A percentile compares a stretch with the other conserved stretches of the same genome.
These are phyloP conservation scores for Bimuria novae-zelandiae DNA, from an alignment of 2,329 filamentous ascomycete genomes.

Conservation along the genomic window DNA sequence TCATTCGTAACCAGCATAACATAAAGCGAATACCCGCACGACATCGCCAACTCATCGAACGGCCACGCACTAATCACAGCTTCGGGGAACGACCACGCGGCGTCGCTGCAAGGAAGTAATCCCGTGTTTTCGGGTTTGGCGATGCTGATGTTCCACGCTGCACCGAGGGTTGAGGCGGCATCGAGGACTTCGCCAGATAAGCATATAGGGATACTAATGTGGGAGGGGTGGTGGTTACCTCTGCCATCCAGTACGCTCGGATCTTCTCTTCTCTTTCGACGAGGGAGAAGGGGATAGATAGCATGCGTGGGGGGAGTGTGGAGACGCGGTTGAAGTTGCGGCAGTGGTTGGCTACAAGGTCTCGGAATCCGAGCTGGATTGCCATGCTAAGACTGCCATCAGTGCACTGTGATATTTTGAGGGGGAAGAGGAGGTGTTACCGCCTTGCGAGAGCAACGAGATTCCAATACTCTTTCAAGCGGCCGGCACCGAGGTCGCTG, in stretches of 20 bases:
- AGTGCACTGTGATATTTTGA: too few species aligned
- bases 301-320: constrained; percentile 31
- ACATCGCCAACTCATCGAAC: constrained; percentile 23
- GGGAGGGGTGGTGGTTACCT: constrained; percentile 16
- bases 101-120: constrained; percentile 32
- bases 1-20: constrained; percentile 32
- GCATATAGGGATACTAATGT: too few species aligned
- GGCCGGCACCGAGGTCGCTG: constrained; percentile 36
- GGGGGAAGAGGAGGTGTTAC: too few species aligned
- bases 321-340: constrained; percentile 36
- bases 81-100: constrained; percentile 31
- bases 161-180: constrained; percentile 39
- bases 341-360: constrained; percentile 35
- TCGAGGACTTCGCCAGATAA: constrained; percentile 28
- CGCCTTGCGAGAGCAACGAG: constrained; percentile 40
- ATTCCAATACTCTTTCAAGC: constrained; percentile 41
- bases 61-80: constrained; percentile 25
- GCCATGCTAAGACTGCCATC: too few species aligned
- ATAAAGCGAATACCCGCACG: constrained; percentile 29
- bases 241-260: constrained; percentile 46
- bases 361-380: constrained; percentile 33
- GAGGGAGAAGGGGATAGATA: constrained; percentile 30
- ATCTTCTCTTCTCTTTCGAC: constrained; percentile 44
- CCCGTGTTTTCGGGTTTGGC: constrained; percentile 20
- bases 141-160: constrained; percentile 32